Base-by-base conservation (phyloP, 2,329 filamentous ascomycete genomes). In the Colletotrichum salicis region DNA sequence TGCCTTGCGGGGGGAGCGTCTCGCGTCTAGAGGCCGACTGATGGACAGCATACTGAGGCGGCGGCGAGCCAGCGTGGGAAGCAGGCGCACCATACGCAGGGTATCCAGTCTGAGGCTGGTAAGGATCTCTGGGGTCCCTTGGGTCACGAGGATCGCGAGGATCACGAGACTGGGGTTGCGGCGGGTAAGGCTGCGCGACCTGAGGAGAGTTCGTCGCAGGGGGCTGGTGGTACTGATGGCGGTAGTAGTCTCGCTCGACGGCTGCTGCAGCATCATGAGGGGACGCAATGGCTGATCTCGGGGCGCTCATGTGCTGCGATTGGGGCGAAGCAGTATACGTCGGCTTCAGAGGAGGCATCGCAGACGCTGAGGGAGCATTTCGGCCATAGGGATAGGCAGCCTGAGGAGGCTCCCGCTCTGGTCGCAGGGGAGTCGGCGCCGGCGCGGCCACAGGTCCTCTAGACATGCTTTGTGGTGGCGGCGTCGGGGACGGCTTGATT, bases 321-420 rank as follows among this genome's bases (percentile, higher is more conserved):
- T 87, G 85, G 8, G 88, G 87, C 5, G 88, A 89, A 55, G 85
- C 84, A 7, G 82, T 81, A 61, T 85, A 85, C 4, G 84, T 82
- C 5, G 88, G 87, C 78, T 90, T 90, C 64, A 90, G 80, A 5
- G 87, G 81, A 22, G 88, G 87, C 80, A 90, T 89, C 8, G 80
- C 84, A 3, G 87, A 84, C 48, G 80, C 79, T 4, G 82, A 76
- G 11, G 78, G 75, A 8, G 82, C 75, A 77, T 81, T 78, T 73
- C 84, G 84, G 31, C 80, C 77, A 70, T 88, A 90, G 0, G 84
- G 79, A 29, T 84, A 81, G 66, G 87, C 89, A 66, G 87, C 89
- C 29, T 82, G 80, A 12, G 84, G 78, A 12, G 82, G 77, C 63
- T 89, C 86, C 31, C 86, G 85, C 60, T 89, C 86, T 27, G 86